phyloP scores from a whole-genome alignment of 1,139 yeast species.

The Suhomyces anneliseae region DNA sequence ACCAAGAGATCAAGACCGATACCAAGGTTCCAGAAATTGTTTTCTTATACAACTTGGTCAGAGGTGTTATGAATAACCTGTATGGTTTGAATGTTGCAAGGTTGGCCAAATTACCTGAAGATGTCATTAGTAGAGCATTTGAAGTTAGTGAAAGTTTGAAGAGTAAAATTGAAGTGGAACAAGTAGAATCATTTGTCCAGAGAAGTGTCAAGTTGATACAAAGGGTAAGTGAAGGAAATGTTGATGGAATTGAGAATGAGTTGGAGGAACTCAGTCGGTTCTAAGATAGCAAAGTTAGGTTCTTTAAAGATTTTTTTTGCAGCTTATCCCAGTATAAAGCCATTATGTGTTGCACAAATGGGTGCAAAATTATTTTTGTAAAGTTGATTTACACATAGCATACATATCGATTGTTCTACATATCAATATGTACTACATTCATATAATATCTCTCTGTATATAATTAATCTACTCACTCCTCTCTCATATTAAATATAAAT shows the following conservation, averaged over 20 bases:
- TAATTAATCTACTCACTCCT: too few relatives aligned
- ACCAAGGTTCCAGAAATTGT: constrained; percentile 44
- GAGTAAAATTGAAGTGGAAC: constrained; percentile 25
- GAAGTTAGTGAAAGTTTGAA: constrained; percentile 45
- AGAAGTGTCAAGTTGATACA: constrained; percentile 1
- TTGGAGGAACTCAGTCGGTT: constrained; percentile 6
- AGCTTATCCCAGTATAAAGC: neutral
- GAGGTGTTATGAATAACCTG: constrained; percentile 63
- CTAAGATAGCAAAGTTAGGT: neutral
- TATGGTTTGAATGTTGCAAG: constrained; percentile 81
- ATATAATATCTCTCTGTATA: too few relatives aligned
- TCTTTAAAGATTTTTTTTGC: neutral
- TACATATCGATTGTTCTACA: too few relatives aligned
- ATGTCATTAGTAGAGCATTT: constrained; percentile 51
- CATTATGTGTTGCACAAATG: too few relatives aligned
- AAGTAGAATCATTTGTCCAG: constrained; percentile 6
- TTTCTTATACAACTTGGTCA: constrained; percentile 60
- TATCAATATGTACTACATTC: too few relatives aligned
- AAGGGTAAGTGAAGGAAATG: neutral
- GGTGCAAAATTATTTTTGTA: too few relatives aligned
- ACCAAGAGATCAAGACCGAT: constrained; percentile 39
- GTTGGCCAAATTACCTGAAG: constrained; percentile 59
- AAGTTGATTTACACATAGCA: too few relatives aligned
- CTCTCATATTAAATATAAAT: too few relatives aligned
- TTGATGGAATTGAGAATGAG: neutral